phyloP scores from a whole-genome alignment of 1,284 basidiomycete species.

The Exobasidium cylindrosporum region DNA sequence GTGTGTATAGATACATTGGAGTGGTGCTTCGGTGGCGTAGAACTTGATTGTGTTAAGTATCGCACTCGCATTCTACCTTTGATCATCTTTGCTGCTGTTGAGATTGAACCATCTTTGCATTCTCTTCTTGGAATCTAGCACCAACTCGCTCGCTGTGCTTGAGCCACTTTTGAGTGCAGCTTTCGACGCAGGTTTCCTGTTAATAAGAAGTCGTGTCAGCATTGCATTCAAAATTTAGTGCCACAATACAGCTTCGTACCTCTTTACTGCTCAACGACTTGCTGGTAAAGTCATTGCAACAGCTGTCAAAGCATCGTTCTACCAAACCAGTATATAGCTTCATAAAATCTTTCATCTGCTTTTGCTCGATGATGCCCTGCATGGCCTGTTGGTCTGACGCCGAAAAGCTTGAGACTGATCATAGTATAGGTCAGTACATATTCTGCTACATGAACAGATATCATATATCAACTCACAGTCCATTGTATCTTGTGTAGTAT shows the following conservation, averaged over 20 bases:
- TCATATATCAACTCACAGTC: conserved; percentile 22
- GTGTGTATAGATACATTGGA: background rate
- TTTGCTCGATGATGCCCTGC: conserved; percentile 53
- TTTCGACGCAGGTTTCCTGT: conserved; percentile 62
- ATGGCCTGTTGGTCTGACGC: conserved; percentile 50
- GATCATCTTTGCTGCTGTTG: background rate
- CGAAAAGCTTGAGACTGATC: conserved; percentile 47
- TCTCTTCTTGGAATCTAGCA: conserved; percentile 67
- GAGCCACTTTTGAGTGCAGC: conserved; percentile 85
- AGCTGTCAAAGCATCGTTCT: conserved; percentile 90
- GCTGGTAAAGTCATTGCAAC: conserved; percentile 94
- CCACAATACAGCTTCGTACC: conserved; percentile 58
- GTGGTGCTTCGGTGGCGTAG: no score
- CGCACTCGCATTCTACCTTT: conserved; percentile 5
- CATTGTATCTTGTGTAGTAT: no score
- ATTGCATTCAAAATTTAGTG: background rate
- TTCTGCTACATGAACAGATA: background rate
- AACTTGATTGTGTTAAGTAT: no score
- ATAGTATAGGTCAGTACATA: no score
- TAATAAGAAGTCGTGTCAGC: background rate
- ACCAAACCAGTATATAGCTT: conserved; percentile 92
- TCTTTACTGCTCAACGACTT: conserved; percentile 90
- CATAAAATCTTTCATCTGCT: conserved; percentile 97
- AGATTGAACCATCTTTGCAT: conserved; percentile 24
- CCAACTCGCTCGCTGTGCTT: conserved; percentile 95